These are phyloP conservation scores for Neurospora tetraspora DNA, from an alignment of 495 filamentous ascomycete species.

Conservation along the genomic window DNA sequence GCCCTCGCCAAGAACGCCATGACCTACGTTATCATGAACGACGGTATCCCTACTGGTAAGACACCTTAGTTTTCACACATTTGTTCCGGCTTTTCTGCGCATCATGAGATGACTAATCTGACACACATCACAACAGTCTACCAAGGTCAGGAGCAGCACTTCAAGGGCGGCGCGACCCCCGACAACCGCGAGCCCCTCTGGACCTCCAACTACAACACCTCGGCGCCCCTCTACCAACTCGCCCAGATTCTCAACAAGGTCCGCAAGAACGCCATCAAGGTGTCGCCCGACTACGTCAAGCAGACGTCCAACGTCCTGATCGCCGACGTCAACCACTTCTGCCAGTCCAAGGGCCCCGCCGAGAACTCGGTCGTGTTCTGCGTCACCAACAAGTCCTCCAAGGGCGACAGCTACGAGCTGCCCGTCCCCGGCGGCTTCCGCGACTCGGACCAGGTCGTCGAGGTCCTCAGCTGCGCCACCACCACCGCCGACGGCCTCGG, in stretches of 20 bases:
- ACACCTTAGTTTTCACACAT: not conserved
- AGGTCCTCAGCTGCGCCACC: conserved; percentile 17
- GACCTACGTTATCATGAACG: conserved; percentile 57
- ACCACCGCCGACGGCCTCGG: conserved; percentile 15
- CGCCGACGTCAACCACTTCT: conserved; percentile 45
- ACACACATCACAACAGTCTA: conserved; percentile 12
- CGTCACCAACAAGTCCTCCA: conserved; percentile 24
- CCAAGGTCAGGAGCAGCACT: conserved; percentile 65
- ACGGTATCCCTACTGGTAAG: conserved; percentile 36
- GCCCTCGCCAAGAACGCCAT: conserved; percentile 61
- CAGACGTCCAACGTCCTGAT: conserved; percentile 46
- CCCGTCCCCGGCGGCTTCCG: conserved; percentile 15
- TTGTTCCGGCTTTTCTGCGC: not conserved
- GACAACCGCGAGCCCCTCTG: conserved; percentile 67
- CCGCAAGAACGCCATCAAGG: conserved; percentile 46
- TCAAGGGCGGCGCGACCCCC: conserved; percentile 48
- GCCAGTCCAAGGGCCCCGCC: conserved; percentile 55
- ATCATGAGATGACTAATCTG: not conserved
- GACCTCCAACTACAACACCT: conserved; percentile 51
- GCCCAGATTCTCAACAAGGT: conserved; percentile 49
- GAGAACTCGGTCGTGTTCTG: conserved; percentile 34
- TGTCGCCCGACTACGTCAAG: conserved; percentile 37
- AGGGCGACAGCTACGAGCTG: conserved; percentile 15
- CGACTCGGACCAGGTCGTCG: conserved; percentile 17
- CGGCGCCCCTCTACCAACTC: conserved; percentile 47